Evolutionary conservation across 140 eudicot genomes (phyloP).

Genomic region (Cichorium intybus): DNA sequence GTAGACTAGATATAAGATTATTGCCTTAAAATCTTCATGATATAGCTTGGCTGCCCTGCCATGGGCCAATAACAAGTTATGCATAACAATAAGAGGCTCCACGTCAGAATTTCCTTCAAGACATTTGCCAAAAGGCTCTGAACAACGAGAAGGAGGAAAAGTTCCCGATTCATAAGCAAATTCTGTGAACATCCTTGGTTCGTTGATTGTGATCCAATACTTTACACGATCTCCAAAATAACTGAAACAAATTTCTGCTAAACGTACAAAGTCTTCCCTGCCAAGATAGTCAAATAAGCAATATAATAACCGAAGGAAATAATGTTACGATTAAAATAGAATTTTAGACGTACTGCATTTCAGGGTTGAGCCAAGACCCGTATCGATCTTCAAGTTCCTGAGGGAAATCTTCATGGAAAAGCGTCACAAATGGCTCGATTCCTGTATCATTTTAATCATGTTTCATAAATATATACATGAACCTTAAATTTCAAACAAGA

Average conservation of each 20-base stretch:
- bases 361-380: conserved; percentile 65
- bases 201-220: conserved; percentile 67
- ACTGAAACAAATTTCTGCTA: conserved; percentile 53
- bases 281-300: conserved; percentile 15
- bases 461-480: too few relatives aligned
- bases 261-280: conserved; percentile 60
- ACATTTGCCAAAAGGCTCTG: conserved; percentile 62
- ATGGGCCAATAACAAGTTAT: conserved; percentile 67
- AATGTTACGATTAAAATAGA: not conserved
- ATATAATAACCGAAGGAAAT: too few relatives aligned
- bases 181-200: conserved; percentile 39
- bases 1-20: not conserved
- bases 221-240: conserved; percentile 64
- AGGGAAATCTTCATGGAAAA: conserved; percentile 57
- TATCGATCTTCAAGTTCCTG: conserved; percentile 73
- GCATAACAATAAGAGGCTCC: conserved; percentile 59
- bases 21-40: conserved; percentile 42
- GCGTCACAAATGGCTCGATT: conserved; percentile 71
- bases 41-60: conserved; percentile 61
- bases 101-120: conserved; percentile 53
- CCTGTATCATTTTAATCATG: conserved; percentile 35
- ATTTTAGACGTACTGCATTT: conserved; percentile 51
- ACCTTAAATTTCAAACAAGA: too few relatives aligned
- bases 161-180: conserved; percentile 34
- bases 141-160: conserved; percentile 59